Conservation (phyloP, 306 rosid species). For the Cucumis hystrix region DNA sequence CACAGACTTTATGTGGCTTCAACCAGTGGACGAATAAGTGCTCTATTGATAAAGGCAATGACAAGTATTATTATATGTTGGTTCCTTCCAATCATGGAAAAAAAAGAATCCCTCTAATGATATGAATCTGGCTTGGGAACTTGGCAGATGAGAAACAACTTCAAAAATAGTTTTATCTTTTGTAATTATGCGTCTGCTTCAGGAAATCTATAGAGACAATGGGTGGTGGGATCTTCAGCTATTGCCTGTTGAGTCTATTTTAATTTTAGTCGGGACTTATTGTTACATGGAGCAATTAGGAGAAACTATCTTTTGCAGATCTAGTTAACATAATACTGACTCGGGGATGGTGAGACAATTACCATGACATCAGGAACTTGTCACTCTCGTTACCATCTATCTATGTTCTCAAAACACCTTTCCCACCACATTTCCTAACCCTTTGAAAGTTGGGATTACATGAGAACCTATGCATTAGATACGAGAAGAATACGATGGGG, state of each 20-base stretch:
- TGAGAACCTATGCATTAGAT: background rate
- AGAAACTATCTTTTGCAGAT: background rate
- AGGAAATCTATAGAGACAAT: background rate
- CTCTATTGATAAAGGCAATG: constrained; percentile 44
- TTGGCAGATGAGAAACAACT: background rate
- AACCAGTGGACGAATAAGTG: constrained; percentile 64
- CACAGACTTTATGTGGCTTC: constrained; percentile 70
- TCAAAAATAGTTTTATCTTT: background rate
- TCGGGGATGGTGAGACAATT: background rate
- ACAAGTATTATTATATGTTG: background rate
- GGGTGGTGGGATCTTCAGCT: background rate
- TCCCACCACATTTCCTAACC: background rate
- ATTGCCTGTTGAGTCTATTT: background rate
- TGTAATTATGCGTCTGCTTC: background rate
- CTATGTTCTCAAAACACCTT: background rate
- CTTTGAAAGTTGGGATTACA: background rate
- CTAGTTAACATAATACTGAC: background rate
- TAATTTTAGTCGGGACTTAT: background rate
- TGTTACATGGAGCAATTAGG: background rate
- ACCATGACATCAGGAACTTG: background rate
- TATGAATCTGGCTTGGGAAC: background rate
- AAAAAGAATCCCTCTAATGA: background rate
- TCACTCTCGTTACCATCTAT: background rate
- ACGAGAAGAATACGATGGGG: background rate
- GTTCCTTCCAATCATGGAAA: background rate